Evolutionary conservation across 225 moss, liverwort and hornwort genomes (phyloP).

Genomic region (Antitrichia curtipendula): DNA sequence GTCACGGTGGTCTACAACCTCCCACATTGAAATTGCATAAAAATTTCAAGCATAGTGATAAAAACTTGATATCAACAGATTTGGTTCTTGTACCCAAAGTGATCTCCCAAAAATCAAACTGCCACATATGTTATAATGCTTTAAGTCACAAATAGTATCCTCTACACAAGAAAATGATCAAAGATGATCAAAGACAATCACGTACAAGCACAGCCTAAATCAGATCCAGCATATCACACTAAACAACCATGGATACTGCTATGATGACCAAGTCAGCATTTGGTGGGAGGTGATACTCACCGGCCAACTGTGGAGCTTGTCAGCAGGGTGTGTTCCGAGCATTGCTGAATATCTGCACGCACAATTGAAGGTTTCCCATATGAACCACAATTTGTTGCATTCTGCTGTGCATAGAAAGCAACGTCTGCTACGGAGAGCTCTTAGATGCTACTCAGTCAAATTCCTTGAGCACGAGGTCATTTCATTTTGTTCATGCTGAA

Average conservation of each 20-base stretch:
- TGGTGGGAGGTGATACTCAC: conserved; percentile 10
- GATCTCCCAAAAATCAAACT: not conserved
- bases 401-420: not conserved
- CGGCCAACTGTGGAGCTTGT: conserved; percentile 39
- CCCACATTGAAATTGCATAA: not conserved
- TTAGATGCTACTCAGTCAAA: not conserved
- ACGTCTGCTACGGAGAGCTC: not conserved
- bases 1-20: not conserved
- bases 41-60: not conserved
- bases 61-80: not conserved
- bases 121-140: not conserved
- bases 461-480: not conserved
- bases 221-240: not conserved
- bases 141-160: not conserved
- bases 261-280: not conserved
- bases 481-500: not conserved
- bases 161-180: not conserved
- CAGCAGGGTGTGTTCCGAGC: conserved; percentile 30
- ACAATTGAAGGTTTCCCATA: not conserved
- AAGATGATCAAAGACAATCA: not conserved
- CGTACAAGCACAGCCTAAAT: not conserved
- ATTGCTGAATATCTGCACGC: conserved; percentile 41
- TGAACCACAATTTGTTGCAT: not conserved
- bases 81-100: not conserved
- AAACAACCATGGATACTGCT: not conserved